Conservation (phyloP, 1,139 yeast species). For the Geotrichum europaeum region DNA sequence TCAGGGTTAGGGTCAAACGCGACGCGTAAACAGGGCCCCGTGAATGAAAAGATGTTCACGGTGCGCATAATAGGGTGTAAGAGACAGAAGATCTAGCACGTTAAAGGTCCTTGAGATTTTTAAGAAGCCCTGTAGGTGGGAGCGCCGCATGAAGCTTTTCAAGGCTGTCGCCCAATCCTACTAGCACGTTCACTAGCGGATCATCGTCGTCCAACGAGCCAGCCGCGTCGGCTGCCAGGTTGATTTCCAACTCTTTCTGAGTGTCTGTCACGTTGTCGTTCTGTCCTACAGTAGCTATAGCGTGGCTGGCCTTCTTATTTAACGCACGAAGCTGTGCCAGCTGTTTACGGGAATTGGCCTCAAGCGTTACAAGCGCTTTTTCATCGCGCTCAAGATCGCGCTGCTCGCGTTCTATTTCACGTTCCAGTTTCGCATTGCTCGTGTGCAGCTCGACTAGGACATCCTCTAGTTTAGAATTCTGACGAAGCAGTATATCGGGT, state of each 20-base stretch:
- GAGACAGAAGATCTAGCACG: background rate
- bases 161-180: background rate
- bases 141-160: background rate
- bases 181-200: background rate
- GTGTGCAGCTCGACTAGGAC: conserved; percentile 24
- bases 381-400: conserved; percentile 16
- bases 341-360: conserved; percentile 13
- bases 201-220: background rate
- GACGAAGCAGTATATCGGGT: conserved; percentile 20
- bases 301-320: background rate
- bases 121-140: background rate
- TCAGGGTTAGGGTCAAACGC: background rate
- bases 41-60: background rate
- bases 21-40: background rate
- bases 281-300: background rate
- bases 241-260: background rate
- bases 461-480: conserved; percentile 22
- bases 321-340: background rate
- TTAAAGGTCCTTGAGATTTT: background rate
- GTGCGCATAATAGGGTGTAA: background rate
- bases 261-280: background rate
- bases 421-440: conserved; percentile 25
- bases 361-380: conserved; percentile 17
- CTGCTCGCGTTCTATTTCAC: conserved; percentile 22
- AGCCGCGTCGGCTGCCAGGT: background rate